Base-by-base conservation (phyloP, 352 stramenopile genomes). In the Globisporangium parvum region DNA sequence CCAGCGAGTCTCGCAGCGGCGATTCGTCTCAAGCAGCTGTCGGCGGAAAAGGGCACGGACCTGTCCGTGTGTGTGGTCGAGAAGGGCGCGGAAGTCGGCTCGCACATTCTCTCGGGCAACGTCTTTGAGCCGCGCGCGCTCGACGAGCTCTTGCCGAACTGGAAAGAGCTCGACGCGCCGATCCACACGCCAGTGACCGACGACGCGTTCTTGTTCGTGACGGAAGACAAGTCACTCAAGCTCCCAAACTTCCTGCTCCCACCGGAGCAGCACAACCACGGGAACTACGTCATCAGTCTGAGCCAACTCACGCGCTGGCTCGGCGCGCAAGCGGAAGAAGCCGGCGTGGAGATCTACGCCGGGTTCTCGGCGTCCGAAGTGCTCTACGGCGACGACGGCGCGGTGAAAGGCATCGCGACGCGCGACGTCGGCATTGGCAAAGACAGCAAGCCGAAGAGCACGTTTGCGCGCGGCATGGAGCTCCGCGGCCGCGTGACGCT, bases 331-430 rank as follows among this genome's bases (percentile, higher is more conserved):
- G 95, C 96, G 4, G 97, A 99, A 80, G 95, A 98, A 64, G 69
- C 97, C 24, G 97, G 96, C 31, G 97, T 99, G 17, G 97, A 99
- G 77, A 98, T 99, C 57, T 99, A 99, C 71, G 89, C 97, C 17
- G 97, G 97, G 21, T 99, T 99, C 71, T 96, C 97, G 37, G 97
- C 96, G 2, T 87, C 87, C 14, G 93, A 98, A 68, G 88, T 97
- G 39, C 57, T 96, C 26, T 96, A 95, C 66, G 71, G 76, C 15
- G 74, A 90, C 24, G 80, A 95, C 57, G 80, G 83, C 24, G 69
- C 70, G 17, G 85, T 99, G 3, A 66, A 77, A 33, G 97, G 97
- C 50, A 97, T 99, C 51, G 96, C 96, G 24, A 99, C 97, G 9
- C 88, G 96, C n/a, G 97, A 99, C 79, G 96, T 99, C 8, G 97